Percentiles rank a stretch among this genome's conserved stretches.
Conservation (phyloP, 345 rosid species). For the Combretum micranthum region DNA sequence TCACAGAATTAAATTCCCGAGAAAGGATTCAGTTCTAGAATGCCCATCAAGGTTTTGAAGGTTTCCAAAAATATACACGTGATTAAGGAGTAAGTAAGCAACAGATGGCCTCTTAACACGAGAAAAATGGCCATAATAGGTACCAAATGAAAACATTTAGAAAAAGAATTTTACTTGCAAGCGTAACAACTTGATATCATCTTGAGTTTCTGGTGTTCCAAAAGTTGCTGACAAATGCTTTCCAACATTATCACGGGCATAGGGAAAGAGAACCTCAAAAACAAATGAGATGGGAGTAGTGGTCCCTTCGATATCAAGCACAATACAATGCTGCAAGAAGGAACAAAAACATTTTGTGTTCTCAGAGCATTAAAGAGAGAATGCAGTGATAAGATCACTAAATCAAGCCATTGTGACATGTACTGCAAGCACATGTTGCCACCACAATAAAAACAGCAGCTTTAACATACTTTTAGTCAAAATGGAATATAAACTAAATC, state of each 20-base stretch:
- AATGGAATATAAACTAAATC: no score
- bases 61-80: no score
- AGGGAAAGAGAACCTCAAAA: conserved; percentile 84
- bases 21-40: no score
- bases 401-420: no score
- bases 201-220: conserved; percentile 67
- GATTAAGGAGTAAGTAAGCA: no score
- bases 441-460: no score
- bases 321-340: conserved; percentile 60
- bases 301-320: conserved; percentile 98
- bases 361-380: no score
- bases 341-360: conserved; percentile 4
- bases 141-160: not conserved
- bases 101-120: not conserved
- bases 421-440: no score
- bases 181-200: conserved; percentile 66
- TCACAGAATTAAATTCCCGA: no score
- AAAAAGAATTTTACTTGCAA: conserved; percentile 49
- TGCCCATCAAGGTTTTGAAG: no score
- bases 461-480: no score
- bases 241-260: conserved; percentile 79
- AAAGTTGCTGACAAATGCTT: conserved; percentile 71
- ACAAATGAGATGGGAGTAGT: conserved; percentile 95
- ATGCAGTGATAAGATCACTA: no score
- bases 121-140: not conserved